A percentile compares a stretch with the other conserved stretches of the same genome.
Conservation (phyloP, 306 rosid genomes). For the Quercus suber region DNA sequence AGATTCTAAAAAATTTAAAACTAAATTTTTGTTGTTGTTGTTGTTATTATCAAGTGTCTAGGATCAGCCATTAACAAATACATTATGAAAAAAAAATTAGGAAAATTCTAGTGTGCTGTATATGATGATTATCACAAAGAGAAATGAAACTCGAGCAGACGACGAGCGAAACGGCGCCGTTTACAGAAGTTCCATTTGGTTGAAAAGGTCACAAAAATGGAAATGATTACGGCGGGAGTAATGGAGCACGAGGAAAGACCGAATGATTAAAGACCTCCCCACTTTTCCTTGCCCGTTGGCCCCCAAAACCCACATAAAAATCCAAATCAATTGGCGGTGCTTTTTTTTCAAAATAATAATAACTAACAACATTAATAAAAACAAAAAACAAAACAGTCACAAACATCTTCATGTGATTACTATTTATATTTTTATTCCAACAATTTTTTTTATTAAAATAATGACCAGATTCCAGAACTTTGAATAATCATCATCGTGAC, state of each 20-base stretch:
- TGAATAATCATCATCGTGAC: constrained; percentile 48
- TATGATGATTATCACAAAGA: background rate
- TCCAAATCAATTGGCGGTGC: constrained; percentile 46
- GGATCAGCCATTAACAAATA: too few relatives aligned
- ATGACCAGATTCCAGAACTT: constrained; percentile 41
- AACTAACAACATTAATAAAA: background rate
- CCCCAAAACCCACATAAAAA: background rate
- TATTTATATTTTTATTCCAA: constrained; percentile 8
- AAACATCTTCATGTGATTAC: background rate
- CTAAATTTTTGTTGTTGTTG: too few relatives aligned
- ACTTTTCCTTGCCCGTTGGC: constrained; percentile 14
- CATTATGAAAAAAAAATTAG: too few relatives aligned
- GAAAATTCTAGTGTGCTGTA: too few relatives aligned
- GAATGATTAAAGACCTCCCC: constrained; percentile 20
- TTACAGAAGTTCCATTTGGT: background rate
- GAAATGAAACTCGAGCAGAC: background rate
- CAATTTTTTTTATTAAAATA: constrained; percentile 20
- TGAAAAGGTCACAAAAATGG: constrained; percentile 5
- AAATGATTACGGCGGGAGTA: constrained; percentile 37
- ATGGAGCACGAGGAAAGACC: constrained; percentile 8
- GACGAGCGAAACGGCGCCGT: constrained; percentile 3
- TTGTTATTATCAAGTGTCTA: too few relatives aligned
- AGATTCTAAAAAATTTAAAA: too few relatives aligned
- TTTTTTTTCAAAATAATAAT: background rate
- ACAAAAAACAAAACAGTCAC: background rate